Percentiles rank a stretch among this genome's conserved stretches.
Evolutionary conservation across 352 stramenopile species (phyloP).

Genomic region (Albugo candida): DNA sequence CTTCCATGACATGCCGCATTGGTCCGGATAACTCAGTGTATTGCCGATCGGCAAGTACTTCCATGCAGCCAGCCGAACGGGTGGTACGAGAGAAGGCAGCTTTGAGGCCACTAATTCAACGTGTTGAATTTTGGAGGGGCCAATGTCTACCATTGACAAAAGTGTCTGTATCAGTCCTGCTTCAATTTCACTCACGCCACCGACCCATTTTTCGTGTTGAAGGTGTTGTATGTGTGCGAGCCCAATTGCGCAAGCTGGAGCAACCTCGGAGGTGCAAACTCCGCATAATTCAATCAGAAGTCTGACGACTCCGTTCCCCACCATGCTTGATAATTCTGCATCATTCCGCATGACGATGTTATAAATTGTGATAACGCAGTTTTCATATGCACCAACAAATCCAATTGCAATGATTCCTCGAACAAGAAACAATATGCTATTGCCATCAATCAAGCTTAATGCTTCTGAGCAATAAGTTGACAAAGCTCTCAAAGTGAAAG

Average conservation of each 20-base stretch:
- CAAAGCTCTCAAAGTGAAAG: slow-evolving; percentile 45
- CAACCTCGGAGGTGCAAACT: slow-evolving; percentile 22
- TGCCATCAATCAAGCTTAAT: slow-evolving; percentile 24
- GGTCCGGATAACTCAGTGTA: slow-evolving; percentile 15
- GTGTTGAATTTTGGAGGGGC: slow-evolving; percentile 37
- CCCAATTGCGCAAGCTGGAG: slow-evolving; percentile 39
- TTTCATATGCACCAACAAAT: slow-evolving; percentile 23
- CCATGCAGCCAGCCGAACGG: slow-evolving; percentile 27
- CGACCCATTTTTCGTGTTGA: slow-evolving; percentile 20
- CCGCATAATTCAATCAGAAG: slow-evolving; percentile 40
- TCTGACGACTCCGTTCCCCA: slow-evolving; percentile 26
- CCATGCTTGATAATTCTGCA: slow-evolving; percentile 22
- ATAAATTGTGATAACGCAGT: slow-evolving; percentile 52
- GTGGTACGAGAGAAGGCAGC: slow-evolving; percentile 22
- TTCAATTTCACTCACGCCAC: slow-evolving; percentile 28
- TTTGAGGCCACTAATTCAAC: slow-evolving; percentile 39
- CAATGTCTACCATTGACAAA: slow-evolving; percentile 60
- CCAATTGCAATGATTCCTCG: slow-evolving; percentile 16
- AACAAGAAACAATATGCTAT: slow-evolving; percentile 30
- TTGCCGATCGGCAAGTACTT: slow-evolving; percentile 23
- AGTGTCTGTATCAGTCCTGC: slow-evolving; percentile 45
- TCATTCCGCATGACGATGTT: slow-evolving; percentile 41
- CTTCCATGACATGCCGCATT: slow-evolving; percentile 22
- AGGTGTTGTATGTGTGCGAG: slow-evolving; percentile 63
- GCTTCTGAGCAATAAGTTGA: slow-evolving; percentile 31